Evolutionary conservation across 2,329 filamentous ascomycete genomes (phyloP), one percentile per base, ranked within the genome.

Genomic region (Paraphaeosphaeria minitans): DNA sequence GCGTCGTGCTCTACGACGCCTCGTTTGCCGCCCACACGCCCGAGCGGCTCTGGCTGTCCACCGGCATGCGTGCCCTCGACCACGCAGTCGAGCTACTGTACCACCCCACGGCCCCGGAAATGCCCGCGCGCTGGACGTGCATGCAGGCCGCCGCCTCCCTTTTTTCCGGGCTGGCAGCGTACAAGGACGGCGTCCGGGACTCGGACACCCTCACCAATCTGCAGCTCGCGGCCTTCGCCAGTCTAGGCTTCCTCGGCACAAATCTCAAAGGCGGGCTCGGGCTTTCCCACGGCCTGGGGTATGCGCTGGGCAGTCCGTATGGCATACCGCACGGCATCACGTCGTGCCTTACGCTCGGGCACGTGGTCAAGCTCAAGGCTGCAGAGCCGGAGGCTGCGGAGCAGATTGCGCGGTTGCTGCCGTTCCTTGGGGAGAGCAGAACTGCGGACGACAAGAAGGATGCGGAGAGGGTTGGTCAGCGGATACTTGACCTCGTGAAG

Each of bases 281-380:
- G 0, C 71, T 86, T 2, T 76, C 69, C 3, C 81, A 83, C 57
- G 70, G 73, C 0, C 62, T 83, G 51, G 80, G 81, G 0, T 84
- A 86, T 63, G 83, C 84, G 0, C 71, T 87, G 2, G 84, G 84
- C 0, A 79, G 76, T 2, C 84, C 84, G 0, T 86, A 85, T 61
- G 68, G 75, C 0, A 86, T 87, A 41, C 84, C 84, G 0, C 84
- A 86, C 61, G 84, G 84, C 0, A 80, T 84, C 47, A 86, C 84
- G 0, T 81, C 78, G 1, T 85, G 83, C 64, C 65, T 86, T 48
- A 85, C 83, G 0, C 75, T 86, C 0, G 81, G 82, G 0, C 81
- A 82, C 55, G 84, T 85, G 0, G 79, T 85, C 4, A 83, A 81
- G 68, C 70, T 85, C 21, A 85, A 85, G 62, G 81, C 83, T 0